Evolutionary conservation across 106 monocot genomes (phyloP).

Genomic region (Dioscorea alata): DNA sequence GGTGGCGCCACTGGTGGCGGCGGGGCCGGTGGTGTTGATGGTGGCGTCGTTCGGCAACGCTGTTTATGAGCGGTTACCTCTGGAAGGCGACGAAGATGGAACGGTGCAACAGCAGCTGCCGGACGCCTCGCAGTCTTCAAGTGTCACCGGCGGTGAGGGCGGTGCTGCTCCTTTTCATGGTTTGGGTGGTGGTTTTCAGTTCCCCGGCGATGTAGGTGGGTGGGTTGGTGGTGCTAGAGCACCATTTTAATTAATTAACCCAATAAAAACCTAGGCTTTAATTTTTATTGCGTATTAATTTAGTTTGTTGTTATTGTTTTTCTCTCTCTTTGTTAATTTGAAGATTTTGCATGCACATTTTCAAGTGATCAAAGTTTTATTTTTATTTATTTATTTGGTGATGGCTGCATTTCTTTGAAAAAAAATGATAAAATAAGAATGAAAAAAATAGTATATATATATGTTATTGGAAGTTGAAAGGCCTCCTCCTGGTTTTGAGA

Average conservation of each 20-base stretch:
- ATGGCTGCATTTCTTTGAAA: neutral
- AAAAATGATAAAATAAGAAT: neutral
- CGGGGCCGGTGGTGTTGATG: conserved; percentile 34
- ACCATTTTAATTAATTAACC: conserved; percentile 7
- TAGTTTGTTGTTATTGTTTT: neutral
- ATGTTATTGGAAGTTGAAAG: neutral
- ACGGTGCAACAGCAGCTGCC: conserved; percentile 1
- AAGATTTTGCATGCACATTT: too few relatives aligned
- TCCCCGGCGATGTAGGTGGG: conserved; percentile 14
- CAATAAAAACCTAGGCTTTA: neutral
- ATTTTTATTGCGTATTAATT: too few relatives aligned
- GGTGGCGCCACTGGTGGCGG: conserved; percentile 27
- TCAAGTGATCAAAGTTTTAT: too few relatives aligned
- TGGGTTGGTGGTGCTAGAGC: conserved; percentile 13
- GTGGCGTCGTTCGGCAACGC: conserved; percentile 31
- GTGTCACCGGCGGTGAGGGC: conserved; percentile 21
- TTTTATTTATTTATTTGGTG: too few relatives aligned
- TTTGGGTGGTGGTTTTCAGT: conserved; percentile 17
- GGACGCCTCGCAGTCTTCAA: conserved; percentile 24
- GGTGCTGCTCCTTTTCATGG: conserved; percentile 15
- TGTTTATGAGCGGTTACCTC: conserved; percentile 30
- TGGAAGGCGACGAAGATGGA: conserved; percentile 23
- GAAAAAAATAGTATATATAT: neutral
- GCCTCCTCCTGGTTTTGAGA: neutral
- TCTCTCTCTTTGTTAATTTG: neutral